phyloP scores from a whole-genome alignment of 1,139 yeast species.

The Yamadazyma songkhlaensis region DNA sequence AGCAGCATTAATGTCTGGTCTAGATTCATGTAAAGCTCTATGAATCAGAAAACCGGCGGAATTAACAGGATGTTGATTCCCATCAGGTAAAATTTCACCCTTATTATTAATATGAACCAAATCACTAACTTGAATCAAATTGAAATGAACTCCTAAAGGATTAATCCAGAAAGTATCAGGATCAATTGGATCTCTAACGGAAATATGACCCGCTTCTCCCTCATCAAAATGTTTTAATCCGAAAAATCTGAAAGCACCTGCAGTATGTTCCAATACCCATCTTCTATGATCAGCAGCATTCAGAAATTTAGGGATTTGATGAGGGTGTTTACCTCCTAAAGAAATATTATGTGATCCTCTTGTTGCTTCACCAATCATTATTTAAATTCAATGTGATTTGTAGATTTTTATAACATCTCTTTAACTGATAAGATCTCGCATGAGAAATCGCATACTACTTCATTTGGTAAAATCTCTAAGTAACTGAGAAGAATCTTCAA shows the following conservation, averaged over 20 bases:
- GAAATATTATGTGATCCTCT: conserved; percentile 22
- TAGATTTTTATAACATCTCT: too few relatives aligned
- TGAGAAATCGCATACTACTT: too few relatives aligned
- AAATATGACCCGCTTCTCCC: conserved; percentile 77
- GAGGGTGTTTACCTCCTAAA: conserved; percentile 44
- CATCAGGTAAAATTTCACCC: conserved; percentile 62
- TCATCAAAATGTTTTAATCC: conserved; percentile 67
- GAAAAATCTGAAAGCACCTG: conserved; percentile 74
- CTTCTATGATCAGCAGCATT: conserved; percentile 47
- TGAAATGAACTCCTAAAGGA: conserved; percentile 68
- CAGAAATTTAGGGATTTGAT: conserved; percentile 46
- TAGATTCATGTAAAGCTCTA: conserved; percentile 65
- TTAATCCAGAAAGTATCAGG: conserved; percentile 74
- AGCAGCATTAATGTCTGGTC: conserved; percentile 78
- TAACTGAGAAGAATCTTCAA: too few relatives aligned
- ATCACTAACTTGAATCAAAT: conserved; percentile 62
- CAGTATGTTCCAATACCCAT: conserved; percentile 68
- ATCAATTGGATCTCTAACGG: conserved; percentile 71
- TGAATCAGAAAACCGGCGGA: conserved; percentile 80
- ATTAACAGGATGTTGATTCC: conserved; percentile 61
- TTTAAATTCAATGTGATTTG: too few relatives aligned
- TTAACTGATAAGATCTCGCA: too few relatives aligned
- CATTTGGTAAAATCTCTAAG: too few relatives aligned
- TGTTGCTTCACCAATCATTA: too few relatives aligned
- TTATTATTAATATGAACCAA: conserved; percentile 71